phyloP scores from a whole-genome alignment of 805 yeast genomes.

The Starmerella cellae region DNA sequence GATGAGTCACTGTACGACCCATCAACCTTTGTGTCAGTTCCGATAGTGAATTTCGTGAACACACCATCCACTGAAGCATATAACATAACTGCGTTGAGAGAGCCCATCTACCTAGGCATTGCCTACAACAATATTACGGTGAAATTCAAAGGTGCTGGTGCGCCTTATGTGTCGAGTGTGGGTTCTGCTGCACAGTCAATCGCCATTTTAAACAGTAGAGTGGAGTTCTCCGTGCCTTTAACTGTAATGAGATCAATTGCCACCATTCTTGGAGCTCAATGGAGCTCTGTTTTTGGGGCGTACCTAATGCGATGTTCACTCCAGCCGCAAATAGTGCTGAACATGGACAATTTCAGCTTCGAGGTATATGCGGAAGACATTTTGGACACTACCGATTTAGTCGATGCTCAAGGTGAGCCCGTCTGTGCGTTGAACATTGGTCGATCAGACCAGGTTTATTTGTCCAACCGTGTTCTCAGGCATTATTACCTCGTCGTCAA shows the following conservation, averaged over 20 bases:
- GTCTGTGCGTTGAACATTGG: slow-evolving; percentile 12
- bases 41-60: slow-evolving; percentile 4
- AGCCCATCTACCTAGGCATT: slow-evolving; percentile 10
- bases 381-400: background rate
- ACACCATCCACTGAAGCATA: background rate
- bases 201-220: slow-evolving; percentile 7
- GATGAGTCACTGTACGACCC: slow-evolving; percentile 7
- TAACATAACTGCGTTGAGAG: background rate
- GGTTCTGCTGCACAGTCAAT: background rate
- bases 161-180: background rate
- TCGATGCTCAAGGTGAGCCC: background rate
- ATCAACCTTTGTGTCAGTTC: slow-evolving; percentile 1
- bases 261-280: slow-evolving; percentile 2
- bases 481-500: slow-evolving; percentile 12
- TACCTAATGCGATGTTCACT: slow-evolving; percentile 9
- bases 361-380: background rate
- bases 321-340: slow-evolving; percentile 1
- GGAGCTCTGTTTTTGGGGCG: slow-evolving; percentile 4
- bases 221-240: slow-evolving; percentile 8
- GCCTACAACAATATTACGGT: background rate
- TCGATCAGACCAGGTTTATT: slow-evolving; percentile 1
- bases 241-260: slow-evolving; percentile 3
- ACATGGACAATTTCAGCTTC: background rate
- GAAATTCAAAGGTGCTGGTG: background rate
- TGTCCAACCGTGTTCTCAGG: slow-evolving; percentile 9